Base-by-base conservation (phyloP, 2,329 filamentous ascomycete species). In the Cladobotryum mycophilum region DNA sequence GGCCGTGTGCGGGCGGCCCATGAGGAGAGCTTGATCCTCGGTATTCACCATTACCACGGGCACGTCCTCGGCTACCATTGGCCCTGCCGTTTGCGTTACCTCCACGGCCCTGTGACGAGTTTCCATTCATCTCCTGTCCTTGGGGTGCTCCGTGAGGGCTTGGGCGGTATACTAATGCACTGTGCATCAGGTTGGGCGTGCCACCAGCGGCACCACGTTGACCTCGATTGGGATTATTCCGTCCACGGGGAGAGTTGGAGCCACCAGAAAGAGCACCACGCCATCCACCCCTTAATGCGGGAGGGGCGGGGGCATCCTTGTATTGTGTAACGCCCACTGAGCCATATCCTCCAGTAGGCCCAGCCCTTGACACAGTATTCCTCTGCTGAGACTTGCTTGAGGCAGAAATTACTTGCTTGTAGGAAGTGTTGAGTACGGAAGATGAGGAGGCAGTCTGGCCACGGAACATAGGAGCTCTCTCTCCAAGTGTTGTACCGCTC, bases 401-500 rank as follows among this genome's bases (percentile, higher is more conserved):
- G 53, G 79, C 78, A 53, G 82, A 85, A 40, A 95, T 75, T 17
- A 96, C 79, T 70, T 99, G 93, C 60, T 81, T 85, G 62, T 91
- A 77, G 1, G 85, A 85, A 51, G 95, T 75, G 70, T 99, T 99
- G 34, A 99, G 78, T 2, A 97, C 90, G 1, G 88, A 87, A n/a
- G 87, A 86, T 6, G 86, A 81, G 2, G 89, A 82, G 4, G 99
- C 90, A 0, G 93, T 96, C 66, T 93, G 91, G 47, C 93, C 93
- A 35, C 92, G 84, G 82, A 99, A 99, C 36, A 89, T 84, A 22
- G 90, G 89, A 64, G 92, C 96, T 53, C 93, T 85, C 51, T 91
- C 90, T 53, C 89, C 88, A 14, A 99, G 78, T 0, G 88, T 93
- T 2, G 91, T 96, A 55, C 93, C 93, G 63, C 90, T 95, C 91